These are phyloP conservation scores for Inga oerstediana DNA, from an alignment of 306 rosid genomes.

Conservation along the genomic window DNA sequence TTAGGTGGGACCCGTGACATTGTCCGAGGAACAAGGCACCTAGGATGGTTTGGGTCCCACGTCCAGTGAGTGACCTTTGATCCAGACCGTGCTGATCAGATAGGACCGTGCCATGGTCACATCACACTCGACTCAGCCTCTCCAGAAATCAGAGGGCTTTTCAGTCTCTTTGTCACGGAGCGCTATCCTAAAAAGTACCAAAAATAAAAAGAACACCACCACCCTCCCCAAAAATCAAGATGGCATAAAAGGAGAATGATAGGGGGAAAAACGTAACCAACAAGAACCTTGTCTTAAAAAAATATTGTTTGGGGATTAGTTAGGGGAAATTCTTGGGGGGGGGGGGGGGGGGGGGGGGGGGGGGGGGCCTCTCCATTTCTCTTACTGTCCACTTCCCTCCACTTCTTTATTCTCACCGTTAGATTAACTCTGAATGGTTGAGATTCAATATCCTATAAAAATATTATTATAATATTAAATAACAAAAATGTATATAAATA, in stretches of 20 bases:
- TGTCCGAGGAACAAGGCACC: not conserved
- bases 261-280: not conserved
- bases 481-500: too few species aligned
- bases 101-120: conserved; percentile 29
- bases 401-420: too few species aligned
- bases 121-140: conserved; percentile 46
- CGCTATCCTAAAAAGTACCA: conserved; percentile 43
- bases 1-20: conserved; percentile 9
- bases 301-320: not conserved
- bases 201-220: conserved; percentile 33
- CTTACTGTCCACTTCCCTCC: too few species aligned
- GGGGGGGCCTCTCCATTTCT: too few species aligned
- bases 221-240: not conserved
- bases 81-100: conserved; percentile 8
- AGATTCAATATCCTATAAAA: too few species aligned
- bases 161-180: conserved; percentile 26
- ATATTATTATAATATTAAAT: too few species aligned
- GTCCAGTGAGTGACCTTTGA: not conserved
- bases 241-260: not conserved
- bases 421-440: too few species aligned
- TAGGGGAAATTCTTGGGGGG: not conserved
- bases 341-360: too few species aligned
- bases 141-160: conserved; percentile 25
- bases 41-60: conserved; percentile 8
- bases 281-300: not conserved